Percentiles rank a stretch among this genome's conserved stretches.
Conservation (phyloP, 2,329 filamentous ascomycete species). For the Arthrobotrys megalospora region DNA sequence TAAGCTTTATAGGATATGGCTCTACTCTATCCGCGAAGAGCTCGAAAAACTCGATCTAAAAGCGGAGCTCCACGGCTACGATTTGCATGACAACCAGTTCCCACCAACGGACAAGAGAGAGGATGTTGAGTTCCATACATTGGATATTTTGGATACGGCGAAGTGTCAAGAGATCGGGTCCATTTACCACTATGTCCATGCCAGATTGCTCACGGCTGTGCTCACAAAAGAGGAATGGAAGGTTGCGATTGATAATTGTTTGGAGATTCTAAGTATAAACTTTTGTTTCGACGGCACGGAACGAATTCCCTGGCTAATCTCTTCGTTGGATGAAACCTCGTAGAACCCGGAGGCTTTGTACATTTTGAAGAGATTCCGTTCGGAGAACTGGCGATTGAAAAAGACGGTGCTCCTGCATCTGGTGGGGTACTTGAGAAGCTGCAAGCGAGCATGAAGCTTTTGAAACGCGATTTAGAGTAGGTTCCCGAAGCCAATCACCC, state of each 20-base stretch:
- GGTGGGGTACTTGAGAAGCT: conserved; percentile 52
- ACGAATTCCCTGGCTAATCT: conserved; percentile 1
- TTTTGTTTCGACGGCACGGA: conserved; percentile 8
- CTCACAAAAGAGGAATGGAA: conserved; percentile 49
- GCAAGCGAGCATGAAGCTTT: conserved; percentile 36
- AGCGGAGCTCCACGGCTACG: conserved; percentile 42
- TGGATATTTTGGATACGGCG: conserved; percentile 46
- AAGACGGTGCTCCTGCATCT: conserved; percentile 27
- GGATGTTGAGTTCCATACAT: conserved; percentile 29
- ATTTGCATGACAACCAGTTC: conserved; percentile 49
- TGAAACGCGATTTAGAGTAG: conserved; percentile 54
- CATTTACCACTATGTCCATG: conserved; percentile 46
- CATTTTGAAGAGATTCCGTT: conserved; percentile 54
- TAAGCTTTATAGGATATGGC: conserved; percentile 28
- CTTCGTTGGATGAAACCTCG: conserved; percentile 5
- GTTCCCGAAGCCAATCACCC: conserved; percentile 17
- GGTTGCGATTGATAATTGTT: conserved; percentile 41
- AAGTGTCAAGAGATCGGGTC: conserved; percentile 29
- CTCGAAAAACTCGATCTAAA: conserved; percentile 27
- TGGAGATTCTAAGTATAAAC: conserved; percentile 42
- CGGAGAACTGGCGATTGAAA: conserved; percentile 42
- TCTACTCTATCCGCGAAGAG: conserved; percentile 46
- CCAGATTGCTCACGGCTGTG: conserved; percentile 31
- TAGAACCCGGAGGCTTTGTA: conserved; percentile 41
- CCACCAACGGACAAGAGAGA: conserved; percentile 35